Percentiles rank a stretch among this genome's conserved stretches.
These are phyloP conservation scores for Hemisphaericaspora xylofermentans DNA, from an alignment of 1,139 yeast genomes.

Conservation along the genomic window DNA sequence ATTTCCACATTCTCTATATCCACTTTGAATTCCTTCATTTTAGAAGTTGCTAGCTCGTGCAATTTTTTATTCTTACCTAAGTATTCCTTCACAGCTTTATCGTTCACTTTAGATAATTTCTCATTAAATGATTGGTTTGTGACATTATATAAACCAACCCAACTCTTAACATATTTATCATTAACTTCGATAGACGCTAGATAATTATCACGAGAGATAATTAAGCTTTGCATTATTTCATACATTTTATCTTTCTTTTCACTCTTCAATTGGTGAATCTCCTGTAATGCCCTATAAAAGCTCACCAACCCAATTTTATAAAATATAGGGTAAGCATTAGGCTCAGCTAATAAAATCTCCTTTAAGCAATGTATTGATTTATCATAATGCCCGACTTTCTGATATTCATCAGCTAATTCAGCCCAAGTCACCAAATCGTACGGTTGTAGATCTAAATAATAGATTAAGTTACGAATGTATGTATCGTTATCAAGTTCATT, in stretches of 20 bases:
- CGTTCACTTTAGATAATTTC: slow-evolving; percentile 19
- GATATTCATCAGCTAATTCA: slow-evolving; percentile 67
- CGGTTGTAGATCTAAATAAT: slow-evolving; percentile 59
- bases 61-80: slow-evolving; percentile 25
- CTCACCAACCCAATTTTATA: slow-evolving; percentile 52
- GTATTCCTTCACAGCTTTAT: slow-evolving; percentile 24
- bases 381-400: slow-evolving; percentile 58
- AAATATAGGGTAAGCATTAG: slow-evolving; percentile 72
- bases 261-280: slow-evolving; percentile 12
- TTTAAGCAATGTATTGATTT: slow-evolving; percentile 67
- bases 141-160: slow-evolving; percentile 67
- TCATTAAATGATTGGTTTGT: slow-evolving; percentile 22
- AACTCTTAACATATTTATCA: slow-evolving; percentile 64
- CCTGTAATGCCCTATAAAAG: slow-evolving; percentile 26
- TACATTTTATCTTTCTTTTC: slow-evolving; percentile 26
- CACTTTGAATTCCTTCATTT: slow-evolving; percentile 20
- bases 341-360: slow-evolving; percentile 66
- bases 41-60: slow-evolving; percentile 17
- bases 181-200: slow-evolving; percentile 75
- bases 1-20: slow-evolving; percentile 3
- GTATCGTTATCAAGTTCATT: slow-evolving; percentile 20
- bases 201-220: slow-evolving; percentile 51
- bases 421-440: slow-evolving; percentile 76
- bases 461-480: slow-evolving; percentile 51
- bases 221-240: slow-evolving; percentile 27